Evolutionary conservation across 1,284 basidiomycete species (phyloP), one percentile per base, ranked within the genome.

Genomic region (Cerrena zonata): DNA sequence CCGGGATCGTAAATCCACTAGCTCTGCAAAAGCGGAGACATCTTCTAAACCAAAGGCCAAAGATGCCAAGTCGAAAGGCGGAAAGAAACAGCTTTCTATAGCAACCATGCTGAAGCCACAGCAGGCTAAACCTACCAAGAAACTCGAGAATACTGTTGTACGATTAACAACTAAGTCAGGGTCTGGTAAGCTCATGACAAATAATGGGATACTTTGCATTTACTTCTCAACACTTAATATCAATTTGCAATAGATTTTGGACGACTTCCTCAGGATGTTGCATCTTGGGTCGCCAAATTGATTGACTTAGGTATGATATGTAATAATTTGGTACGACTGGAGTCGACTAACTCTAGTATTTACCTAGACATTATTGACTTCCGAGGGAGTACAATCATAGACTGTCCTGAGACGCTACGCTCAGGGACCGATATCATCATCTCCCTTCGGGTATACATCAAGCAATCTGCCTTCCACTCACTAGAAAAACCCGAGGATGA

Each of bases 361-460:
- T 24, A 45, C 57, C 18, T 52, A 89, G 86, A 72, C 37, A 74
- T 88, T 46, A 72, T 87, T 25, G 76, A 79, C 51, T 82, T 83
- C 61, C 71, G 71, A 57, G 78, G 80, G 23, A 75, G 82, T 50
- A 74, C 69, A 11, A 80, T 91, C 74, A 74, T 86, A 11, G 86
- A 90, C 56, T 88, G 86, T 58, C 84, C 87, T 1, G 66, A 74
- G 40, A 75, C 67, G 52, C 73, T 89, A 3, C 72, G 78, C 22
- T 81, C 83, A 15, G 89, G 89, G 2, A 79, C 78, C 26, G 79
- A 82, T 53, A 73, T 91, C 53, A 80, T 89, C 34, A 72, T 91
- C 4, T 84, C 86, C 1, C 67, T 91, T 7, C 78, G 77, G 26
- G 74, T 86, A 18, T 89, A 83, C 63, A 70, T 92, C 22, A 76